Conservation (phyloP, 2,329 filamentous ascomycete species). For the Trichoderma sp. region DNA sequence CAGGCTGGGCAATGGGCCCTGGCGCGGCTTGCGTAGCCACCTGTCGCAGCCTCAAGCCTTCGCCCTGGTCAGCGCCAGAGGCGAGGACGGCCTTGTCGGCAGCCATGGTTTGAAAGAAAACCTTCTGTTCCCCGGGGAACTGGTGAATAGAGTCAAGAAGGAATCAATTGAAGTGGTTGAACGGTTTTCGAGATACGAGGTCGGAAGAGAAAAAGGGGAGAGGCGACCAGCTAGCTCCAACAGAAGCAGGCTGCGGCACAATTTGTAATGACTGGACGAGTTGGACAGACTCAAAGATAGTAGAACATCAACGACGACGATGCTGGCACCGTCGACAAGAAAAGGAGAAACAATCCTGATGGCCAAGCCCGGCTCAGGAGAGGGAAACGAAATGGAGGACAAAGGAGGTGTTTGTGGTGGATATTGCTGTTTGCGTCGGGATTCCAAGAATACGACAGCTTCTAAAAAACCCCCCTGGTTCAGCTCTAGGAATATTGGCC, state of each 20-base stretch:
- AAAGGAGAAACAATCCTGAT: conserved; percentile 23
- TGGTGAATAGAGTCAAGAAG: neutral
- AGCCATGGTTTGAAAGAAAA: conserved; percentile 43
- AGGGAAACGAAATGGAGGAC: conserved; percentile 24
- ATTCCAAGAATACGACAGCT: conserved; percentile 18
- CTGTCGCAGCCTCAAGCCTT: conserved; percentile 55
- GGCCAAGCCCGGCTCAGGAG: conserved; percentile 25
- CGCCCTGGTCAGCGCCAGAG: conserved; percentile 58
- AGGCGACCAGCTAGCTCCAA: conserved; percentile 15
- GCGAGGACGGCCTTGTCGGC: conserved; percentile 54
- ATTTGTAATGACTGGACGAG: conserved; percentile 38
- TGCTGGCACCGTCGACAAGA: conserved; percentile 28
- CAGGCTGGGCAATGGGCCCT: conserved; percentile 43
- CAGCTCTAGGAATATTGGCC: conserved; percentile 20
- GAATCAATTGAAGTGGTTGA: conserved; percentile 10
- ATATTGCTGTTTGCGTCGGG: conserved; percentile 10
- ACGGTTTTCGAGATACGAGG: neutral
- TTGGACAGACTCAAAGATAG: conserved; percentile 31
- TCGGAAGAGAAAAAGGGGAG: conserved; percentile 22
- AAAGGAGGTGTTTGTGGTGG: conserved; percentile 20
- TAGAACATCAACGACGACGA: conserved; percentile 24
- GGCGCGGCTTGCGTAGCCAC: conserved; percentile 39
- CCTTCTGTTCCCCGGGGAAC: conserved; percentile 12
- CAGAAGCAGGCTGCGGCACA: conserved; percentile 9
- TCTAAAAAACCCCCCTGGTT: conserved; percentile 16